phyloP scores from a whole-genome alignment of 306 rosid species.

The Hippophae gyantsensis region DNA sequence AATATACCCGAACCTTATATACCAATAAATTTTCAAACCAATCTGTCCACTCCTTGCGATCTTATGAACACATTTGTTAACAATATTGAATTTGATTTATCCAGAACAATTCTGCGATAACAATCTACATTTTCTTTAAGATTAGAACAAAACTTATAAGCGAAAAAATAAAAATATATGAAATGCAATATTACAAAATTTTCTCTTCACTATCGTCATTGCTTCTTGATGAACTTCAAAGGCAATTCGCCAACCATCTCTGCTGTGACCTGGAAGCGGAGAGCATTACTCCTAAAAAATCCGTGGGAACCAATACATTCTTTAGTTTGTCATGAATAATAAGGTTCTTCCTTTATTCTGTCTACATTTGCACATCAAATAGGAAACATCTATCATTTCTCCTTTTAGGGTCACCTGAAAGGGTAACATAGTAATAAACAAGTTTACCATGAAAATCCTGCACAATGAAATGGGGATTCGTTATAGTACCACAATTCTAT shows the following conservation, averaged over 20 bases:
- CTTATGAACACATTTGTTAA: conserved; percentile 3
- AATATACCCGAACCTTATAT: too few species aligned
- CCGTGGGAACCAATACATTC: conserved; percentile 20
- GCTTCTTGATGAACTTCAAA: conserved; percentile 20
- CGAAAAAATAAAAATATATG: conserved; percentile 24
- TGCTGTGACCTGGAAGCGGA: conserved; percentile 20
- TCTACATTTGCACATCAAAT: conserved; percentile 30
- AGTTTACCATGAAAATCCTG: background rate
- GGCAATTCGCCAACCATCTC: conserved; percentile 21
- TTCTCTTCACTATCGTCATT: conserved; percentile 21
- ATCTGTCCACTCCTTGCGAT: too few species aligned
- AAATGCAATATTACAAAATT: conserved; percentile 20
- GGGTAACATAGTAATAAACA: conserved; percentile 21
- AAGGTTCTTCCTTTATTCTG: conserved; percentile 16
- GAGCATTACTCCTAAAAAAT: conserved; percentile 1
- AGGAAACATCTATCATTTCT: conserved; percentile 16
- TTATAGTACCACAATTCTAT: too few species aligned
- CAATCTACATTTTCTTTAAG: conserved; percentile 34
- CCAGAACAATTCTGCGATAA: conserved; percentile 26
- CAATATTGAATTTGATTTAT: conserved; percentile 35
- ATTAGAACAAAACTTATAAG: conserved; percentile 18
- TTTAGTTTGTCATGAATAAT: conserved; percentile 17
- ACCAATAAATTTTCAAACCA: too few species aligned
- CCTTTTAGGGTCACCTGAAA: conserved; percentile 17
- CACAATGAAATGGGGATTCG: too few species aligned